phyloP scores from a whole-genome alignment of 2,329 filamentous ascomycete genomes.

The Pseudogymnoascus sp. region DNA sequence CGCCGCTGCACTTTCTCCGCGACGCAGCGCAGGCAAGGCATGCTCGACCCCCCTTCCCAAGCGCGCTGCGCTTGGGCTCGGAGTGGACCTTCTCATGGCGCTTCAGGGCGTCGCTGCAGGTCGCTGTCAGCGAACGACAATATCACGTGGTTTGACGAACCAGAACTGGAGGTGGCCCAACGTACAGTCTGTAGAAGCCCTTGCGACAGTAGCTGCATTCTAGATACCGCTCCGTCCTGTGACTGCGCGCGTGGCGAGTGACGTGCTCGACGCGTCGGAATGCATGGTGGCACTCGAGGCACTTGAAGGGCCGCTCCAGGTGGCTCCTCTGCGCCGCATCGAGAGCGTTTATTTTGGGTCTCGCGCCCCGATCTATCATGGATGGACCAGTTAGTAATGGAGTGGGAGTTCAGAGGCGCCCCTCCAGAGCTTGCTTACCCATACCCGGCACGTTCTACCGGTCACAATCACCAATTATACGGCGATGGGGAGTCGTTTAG shows the following conservation, averaged over 20 bases:
- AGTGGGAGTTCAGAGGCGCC: not conserved
- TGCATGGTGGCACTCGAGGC: slow-evolving; percentile 18
- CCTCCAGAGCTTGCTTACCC: not conserved
- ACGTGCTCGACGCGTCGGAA: slow-evolving; percentile 21
- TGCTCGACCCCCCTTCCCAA: slow-evolving; percentile 19
- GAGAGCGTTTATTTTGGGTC: not conserved
- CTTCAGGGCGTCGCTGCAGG: slow-evolving; percentile 20
- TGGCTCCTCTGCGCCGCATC: not conserved
- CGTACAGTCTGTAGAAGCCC: slow-evolving; percentile 21
- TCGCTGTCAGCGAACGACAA: not conserved
- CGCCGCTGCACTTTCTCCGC: slow-evolving; percentile 20
- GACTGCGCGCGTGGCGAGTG: slow-evolving; percentile 21
- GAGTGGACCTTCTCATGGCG: slow-evolving; percentile 21
- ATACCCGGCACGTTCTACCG: not conserved
- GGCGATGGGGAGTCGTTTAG: not conserved
- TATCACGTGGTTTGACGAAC: not conserved
- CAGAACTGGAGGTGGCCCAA: not conserved
- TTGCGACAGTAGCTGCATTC: slow-evolving; percentile 21
- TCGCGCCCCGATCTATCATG: not conserved
- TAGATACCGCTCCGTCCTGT: slow-evolving; percentile 18
- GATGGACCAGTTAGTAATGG: not conserved
- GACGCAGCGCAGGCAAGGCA: slow-evolving; percentile 19
- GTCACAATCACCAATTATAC: not conserved
- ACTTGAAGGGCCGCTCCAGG: slow-evolving; percentile 12
- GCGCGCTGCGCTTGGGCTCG: slow-evolving; percentile 17